Evolutionary conservation across 176 grass and related monocot species (phyloP).

Genomic region (Tuctoria greenei): DNA sequence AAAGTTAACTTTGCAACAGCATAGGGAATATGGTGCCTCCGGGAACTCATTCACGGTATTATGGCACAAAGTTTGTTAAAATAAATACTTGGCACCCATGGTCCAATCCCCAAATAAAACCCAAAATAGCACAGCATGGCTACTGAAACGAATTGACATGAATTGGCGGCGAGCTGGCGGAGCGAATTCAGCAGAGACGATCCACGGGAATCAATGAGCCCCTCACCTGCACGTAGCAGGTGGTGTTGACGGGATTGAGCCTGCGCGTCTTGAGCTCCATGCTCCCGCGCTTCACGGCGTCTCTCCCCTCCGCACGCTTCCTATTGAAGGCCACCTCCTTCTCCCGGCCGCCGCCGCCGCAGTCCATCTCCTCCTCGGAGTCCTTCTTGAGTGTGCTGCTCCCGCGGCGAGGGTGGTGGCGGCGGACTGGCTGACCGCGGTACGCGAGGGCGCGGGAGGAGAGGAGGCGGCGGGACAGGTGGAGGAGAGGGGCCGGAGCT

Average conservation of each 20-base stretch:
- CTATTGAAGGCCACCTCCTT: slow-evolving; percentile 58
- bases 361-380: slow-evolving; percentile 35
- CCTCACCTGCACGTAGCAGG: slow-evolving; percentile 83
- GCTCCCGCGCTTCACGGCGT: slow-evolving; percentile 53
- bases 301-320: slow-evolving; percentile 70
- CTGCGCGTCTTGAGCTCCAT: slow-evolving; percentile 82
- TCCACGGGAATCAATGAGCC: neutral
- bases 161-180: neutral
- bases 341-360: slow-evolving; percentile 22
- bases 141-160: neutral
- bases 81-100: neutral
- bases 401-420: slow-evolving; percentile 42
- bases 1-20: neutral
- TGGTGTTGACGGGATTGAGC: slow-evolving; percentile 92
- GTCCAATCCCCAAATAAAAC: neutral
- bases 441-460: slow-evolving; percentile 26
- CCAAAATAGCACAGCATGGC: neutral
- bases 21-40: neutral
- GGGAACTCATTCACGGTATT: neutral
- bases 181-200: neutral
- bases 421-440: slow-evolving; percentile 32
- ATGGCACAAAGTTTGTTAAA: neutral
- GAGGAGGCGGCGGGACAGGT: slow-evolving; percentile 44
- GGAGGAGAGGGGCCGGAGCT: slow-evolving; percentile 51
- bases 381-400: slow-evolving; percentile 52